Evolutionary conservation across 192 early-diverging fungal species (phyloP), one percentile per base, ranked within the genome.

Genomic region (Coemansia sp.): DNA sequence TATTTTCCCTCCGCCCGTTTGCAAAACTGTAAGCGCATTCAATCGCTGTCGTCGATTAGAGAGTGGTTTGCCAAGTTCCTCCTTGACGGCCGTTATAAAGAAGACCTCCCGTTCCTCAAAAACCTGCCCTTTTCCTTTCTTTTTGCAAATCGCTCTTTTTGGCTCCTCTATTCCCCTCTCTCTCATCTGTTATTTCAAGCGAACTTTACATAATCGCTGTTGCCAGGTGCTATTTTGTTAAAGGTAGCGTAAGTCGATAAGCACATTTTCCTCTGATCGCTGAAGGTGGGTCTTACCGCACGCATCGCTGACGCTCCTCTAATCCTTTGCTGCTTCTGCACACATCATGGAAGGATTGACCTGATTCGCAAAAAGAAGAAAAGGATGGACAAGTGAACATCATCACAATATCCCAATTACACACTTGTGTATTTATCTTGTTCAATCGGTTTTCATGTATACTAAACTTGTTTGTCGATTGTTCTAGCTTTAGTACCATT

Each of bases 141-240:
- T 20, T 63, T 35, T 63, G 43, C 34, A 26, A 48, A 23, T 45
- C 62, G 43, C 9, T 46, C 44, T 51, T 46, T 63, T 46, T 63
- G 20, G 51, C 23, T 53, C 8, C 20, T 21, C 23, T 14, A 33
- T 34, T 34, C 16, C 18, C 24, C 24, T 45, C 36, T 46, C 11
- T 30, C 39, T 48, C 23, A 49, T 49, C 38, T 34, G 20, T 63
- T 56, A 56, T 56, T 53, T 12, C 21, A 46, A 35, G 43, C 11
- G 21, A 18, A 23, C 23, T 51, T 16, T 21, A 63, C 62, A 48
- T 20, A 46, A 63, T 48, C 8, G 26, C 48, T 33, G 23, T 33
- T 49, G n/a, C 26, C 51, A 53, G 51, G 20, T 21, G 16, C 51
- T 26, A 10, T 14, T 23, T 53, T 53, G 51, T 53, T 53, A 53